These are phyloP conservation scores for Ustilaginoidea virens DNA, from an alignment of 2,329 filamentous ascomycete species.

Conservation along the genomic window DNA sequence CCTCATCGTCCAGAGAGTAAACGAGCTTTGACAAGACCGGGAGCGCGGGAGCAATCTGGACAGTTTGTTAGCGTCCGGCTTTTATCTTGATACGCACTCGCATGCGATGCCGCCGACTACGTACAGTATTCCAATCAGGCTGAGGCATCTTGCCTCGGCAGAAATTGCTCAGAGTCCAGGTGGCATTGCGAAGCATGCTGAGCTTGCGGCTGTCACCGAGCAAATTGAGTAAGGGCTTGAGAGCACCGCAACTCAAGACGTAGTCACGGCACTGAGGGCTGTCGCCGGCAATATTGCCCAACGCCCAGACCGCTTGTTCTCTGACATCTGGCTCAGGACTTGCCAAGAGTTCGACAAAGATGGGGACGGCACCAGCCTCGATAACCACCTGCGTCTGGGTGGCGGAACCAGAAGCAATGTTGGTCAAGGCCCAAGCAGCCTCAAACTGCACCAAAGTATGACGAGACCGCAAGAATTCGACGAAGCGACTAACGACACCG, in stretches of 20 bases:
- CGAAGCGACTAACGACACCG: constrained; percentile 90
- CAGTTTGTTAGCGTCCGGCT: constrained; percentile 6
- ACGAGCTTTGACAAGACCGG: constrained; percentile 94
- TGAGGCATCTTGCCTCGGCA: constrained; percentile 98
- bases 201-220: constrained; percentile 96
- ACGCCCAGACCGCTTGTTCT: constrained; percentile 95
- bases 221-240: constrained; percentile 77
- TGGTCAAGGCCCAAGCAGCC: constrained; percentile 96
- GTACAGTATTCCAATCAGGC: constrained; percentile 90
- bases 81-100: too few species aligned
- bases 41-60: constrained; percentile 80
- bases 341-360: constrained; percentile 89
- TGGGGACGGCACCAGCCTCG: constrained; percentile 92
- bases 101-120: constrained; percentile 14
- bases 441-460: constrained; percentile 98
- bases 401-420: constrained; percentile 95
- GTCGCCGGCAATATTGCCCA: constrained; percentile 97
- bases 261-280: constrained; percentile 96
- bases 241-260: constrained; percentile 77
- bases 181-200: constrained; percentile 97
- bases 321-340: constrained; percentile 96
- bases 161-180: constrained; percentile 99
- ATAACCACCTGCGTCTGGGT: constrained; percentile 98
- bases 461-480: constrained; percentile 93
- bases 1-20: constrained; percentile 95